Conservation (phyloP, 495 filamentous ascomycete genomes). For the Trichoderma erinaceum region DNA sequence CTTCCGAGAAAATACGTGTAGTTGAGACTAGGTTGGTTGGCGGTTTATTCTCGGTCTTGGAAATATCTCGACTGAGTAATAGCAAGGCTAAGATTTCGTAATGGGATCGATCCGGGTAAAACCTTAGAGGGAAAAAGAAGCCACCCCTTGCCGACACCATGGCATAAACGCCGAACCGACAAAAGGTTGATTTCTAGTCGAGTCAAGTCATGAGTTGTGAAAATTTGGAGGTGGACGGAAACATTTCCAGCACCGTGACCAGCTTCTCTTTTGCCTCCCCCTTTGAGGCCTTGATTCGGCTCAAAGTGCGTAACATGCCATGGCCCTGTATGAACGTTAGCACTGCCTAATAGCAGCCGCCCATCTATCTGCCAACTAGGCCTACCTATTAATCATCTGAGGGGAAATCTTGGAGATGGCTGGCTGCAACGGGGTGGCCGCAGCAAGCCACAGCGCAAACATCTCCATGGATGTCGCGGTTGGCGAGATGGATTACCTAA, state of each 20-base stretch:
- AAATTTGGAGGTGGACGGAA: not conserved
- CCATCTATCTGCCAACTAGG: too few species aligned
- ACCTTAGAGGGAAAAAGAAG: not conserved
- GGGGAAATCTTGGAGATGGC: too few species aligned
- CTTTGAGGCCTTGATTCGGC: too few species aligned
- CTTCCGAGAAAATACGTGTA: too few species aligned
- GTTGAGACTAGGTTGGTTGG: too few species aligned
- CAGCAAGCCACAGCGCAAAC: not conserved
- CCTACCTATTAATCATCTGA: too few species aligned
- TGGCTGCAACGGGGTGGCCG: not conserved
- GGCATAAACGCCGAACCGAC: not conserved
- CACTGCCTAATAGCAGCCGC: too few species aligned
- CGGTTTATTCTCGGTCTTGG: not conserved
- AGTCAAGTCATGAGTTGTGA: not conserved
- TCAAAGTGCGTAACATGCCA: too few species aligned
- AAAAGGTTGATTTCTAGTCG: not conserved
- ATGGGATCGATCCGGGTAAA: not conserved
- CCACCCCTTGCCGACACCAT: not conserved
- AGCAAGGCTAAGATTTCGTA: not conserved
- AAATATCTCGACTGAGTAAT: not conserved
- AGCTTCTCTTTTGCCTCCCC: too few species aligned
- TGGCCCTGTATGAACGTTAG: too few species aligned
- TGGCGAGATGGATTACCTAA: not conserved
- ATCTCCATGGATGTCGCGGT: not conserved
- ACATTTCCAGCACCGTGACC: too few species aligned